Base-by-base conservation (phyloP, 768 basidiomycete species). In the Lactarius pseudohatsudake region DNA sequence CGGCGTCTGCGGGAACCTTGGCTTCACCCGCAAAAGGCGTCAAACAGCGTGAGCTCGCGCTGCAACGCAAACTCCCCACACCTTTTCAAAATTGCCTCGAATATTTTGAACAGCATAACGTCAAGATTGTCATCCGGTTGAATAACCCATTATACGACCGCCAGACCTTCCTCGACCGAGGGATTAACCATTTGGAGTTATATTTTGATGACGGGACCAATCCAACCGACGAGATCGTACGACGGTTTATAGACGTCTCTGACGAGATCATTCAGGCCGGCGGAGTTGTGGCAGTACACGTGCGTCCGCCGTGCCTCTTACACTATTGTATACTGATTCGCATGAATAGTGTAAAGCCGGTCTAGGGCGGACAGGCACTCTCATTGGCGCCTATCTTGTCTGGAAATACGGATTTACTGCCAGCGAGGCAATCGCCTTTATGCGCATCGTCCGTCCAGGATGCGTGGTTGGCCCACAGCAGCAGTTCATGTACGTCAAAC, bases 361-460 rank as follows among this genome's bases (percentile, higher is more conserved):
- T 50, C 83, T 99, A 13, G 97, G 97, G 28, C 84, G 97, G 63
- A 98, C 97, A 7, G 97, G 97, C 4, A 96, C 95, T 4, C 82
- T 99, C 66, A 96, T 99, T 68, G 97, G 97, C 41, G 97, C 96
- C 10, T 98, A 98, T 81, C 84, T 99, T 63, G 92, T 97, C 68
- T 99, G 97, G 92, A 98, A 98, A 77, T 96, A 98, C 72, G 93
- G 92, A 26, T 99, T 99, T 75, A 94, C 95, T 20, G 96, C 96
- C 1, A 85, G 88, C 59, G 94, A 98, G 78, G 97, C 91, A 6
- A 98, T 98, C 64, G 97, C 91, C 0, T 98, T 96, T 77, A 98
- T 98, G 97, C 90, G 97, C 22, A 93, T 99, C 71, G 88, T 97
- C 63, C 88, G 97, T 55, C 97, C 97, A 2, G 96, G 95, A 7